Evolutionary conservation across 2,329 filamentous ascomycete genomes (phyloP).

Genomic region (Zopfia rhizophila): DNA sequence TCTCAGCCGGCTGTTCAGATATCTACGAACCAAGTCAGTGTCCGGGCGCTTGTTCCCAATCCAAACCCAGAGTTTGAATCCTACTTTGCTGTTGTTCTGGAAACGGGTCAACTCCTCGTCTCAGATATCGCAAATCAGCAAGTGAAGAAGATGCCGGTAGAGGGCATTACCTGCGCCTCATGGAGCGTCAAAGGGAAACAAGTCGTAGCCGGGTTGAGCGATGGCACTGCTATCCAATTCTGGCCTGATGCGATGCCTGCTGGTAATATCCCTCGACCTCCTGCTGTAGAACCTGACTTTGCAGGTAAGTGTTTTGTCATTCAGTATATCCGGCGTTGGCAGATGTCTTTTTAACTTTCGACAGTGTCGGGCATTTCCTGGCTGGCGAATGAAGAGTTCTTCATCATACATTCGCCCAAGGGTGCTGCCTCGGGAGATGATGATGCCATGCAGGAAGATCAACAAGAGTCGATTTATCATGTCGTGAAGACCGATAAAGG

Average conservation of each 20-base stretch:
- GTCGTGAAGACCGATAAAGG: conserved; percentile 75
- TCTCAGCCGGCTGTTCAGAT: conserved; percentile 76
- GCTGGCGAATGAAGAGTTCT: conserved; percentile 88
- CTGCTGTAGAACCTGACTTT: conserved; percentile 69
- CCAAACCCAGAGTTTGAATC: conserved; percentile 78
- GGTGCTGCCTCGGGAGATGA: conserved; percentile 68
- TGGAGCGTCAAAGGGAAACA: conserved; percentile 97
- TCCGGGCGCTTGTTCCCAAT: conserved; percentile 83
- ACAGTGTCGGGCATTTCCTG: conserved; percentile 83
- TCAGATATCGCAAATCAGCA: conserved; percentile 76
- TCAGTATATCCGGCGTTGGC: neutral
- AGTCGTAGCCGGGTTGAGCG: conserved; percentile 82
- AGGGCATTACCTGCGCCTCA: conserved; percentile 81
- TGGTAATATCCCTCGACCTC: conserved; percentile 81
- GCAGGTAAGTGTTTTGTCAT: conserved; percentile 75
- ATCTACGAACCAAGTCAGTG: conserved; percentile 75
- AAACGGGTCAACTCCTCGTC: conserved; percentile 82
- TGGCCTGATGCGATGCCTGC: conserved; percentile 82
- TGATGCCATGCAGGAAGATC: conserved; percentile 59
- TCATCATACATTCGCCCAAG: conserved; percentile 71
- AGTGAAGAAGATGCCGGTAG: conserved; percentile 67
- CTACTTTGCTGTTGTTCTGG: conserved; percentile 82
- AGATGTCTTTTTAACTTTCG: conserved; percentile 14
- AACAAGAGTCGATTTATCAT: conserved; percentile 77
- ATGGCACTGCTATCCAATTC: conserved; percentile 85